These are phyloP conservation scores for Jasminum sambac DNA, from an alignment of 257 asterid genomes.

Conservation along the genomic window DNA sequence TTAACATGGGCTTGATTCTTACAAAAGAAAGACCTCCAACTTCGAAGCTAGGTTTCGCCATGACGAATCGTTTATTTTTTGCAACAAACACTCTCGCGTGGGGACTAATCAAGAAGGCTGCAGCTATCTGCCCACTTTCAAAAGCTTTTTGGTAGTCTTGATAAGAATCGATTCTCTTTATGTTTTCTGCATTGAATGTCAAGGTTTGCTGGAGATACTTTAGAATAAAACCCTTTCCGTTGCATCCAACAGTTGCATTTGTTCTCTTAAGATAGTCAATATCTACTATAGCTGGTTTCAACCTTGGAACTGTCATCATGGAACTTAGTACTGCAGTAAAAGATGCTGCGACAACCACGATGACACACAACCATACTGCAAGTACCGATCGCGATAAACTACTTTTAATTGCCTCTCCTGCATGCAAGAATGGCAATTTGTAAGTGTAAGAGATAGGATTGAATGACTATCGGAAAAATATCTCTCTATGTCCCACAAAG, in stretches of 20 bases:
- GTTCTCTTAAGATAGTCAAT: constrained; percentile 39
- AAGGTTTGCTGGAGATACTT: constrained; percentile 38
- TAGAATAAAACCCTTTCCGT: constrained; percentile 44
- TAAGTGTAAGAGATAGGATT: no score
- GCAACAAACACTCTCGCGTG: constrained; percentile 61
- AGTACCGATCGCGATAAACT: constrained; percentile 49
- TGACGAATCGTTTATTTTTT: constrained; percentile 39
- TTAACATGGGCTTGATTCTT: constrained; percentile 26
- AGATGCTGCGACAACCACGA: constrained; percentile 46
- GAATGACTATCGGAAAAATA: no score
- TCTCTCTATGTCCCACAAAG: no score
- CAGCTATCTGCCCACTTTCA: constrained; percentile 45
- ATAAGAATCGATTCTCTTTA: constrained; percentile 28
- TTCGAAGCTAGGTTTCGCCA: constrained; percentile 47
- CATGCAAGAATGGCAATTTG: background rate
- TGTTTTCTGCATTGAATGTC: constrained; percentile 38
- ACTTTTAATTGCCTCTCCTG: constrained; percentile 52
- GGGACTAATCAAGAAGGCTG: constrained; percentile 63
- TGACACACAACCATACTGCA: constrained; percentile 49
- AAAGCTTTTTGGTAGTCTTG: constrained; percentile 49
- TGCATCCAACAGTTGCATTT: constrained; percentile 58
- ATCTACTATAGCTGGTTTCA: constrained; percentile 41
- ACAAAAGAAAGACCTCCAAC: constrained; percentile 79
- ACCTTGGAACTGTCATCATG: constrained; percentile 57
- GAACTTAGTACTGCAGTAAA: constrained; percentile 62